A percentile compares a stretch with the other conserved stretches of the same genome.
Conservation (phyloP, 345 rosid genomes). For the Dovyalis caffra region DNA sequence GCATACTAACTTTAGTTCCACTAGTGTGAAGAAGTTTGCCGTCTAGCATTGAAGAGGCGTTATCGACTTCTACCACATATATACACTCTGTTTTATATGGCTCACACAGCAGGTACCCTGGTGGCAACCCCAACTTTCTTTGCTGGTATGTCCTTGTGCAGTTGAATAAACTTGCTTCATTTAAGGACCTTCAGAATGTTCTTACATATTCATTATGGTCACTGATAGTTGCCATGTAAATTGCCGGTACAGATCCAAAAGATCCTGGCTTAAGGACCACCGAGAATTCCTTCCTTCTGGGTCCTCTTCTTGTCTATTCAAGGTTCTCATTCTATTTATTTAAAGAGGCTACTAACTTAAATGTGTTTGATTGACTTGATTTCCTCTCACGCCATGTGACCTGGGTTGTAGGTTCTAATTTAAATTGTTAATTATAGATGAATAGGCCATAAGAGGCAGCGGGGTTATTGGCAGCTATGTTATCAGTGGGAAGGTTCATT, state of each 20-base stretch:
- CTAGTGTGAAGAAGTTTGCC: slow-evolving; percentile 92
- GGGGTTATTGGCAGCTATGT: no score
- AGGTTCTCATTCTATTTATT: slow-evolving; percentile 49
- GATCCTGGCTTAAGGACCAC: slow-evolving; percentile 63
- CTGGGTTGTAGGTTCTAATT: not conserved
- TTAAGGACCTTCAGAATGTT: not conserved
- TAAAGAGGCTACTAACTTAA: slow-evolving; percentile 1
- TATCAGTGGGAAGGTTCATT: no score
- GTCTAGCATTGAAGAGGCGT: slow-evolving; percentile 84
- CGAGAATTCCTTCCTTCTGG: slow-evolving; percentile 83
- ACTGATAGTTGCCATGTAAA: not conserved
- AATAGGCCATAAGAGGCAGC: no score
- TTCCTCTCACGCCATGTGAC: not conserved
- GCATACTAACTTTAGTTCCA: slow-evolving; percentile 15
- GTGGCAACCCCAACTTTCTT: slow-evolving; percentile 83
- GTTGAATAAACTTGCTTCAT: slow-evolving; percentile 9
- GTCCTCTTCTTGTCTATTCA: slow-evolving; percentile 63
- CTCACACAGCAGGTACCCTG: slow-evolving; percentile 74
- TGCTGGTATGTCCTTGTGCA: slow-evolving; percentile 53
- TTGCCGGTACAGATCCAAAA: slow-evolving; percentile 57
- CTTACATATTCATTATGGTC: not conserved
- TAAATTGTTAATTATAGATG: not conserved
- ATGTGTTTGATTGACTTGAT: not conserved
- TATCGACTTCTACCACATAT: slow-evolving; percentile 79
- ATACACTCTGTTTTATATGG: slow-evolving; percentile 77